These are phyloP conservation scores for Collybiopsis confluens DNA, from an alignment of 768 basidiomycete species.

Conservation along the genomic window DNA sequence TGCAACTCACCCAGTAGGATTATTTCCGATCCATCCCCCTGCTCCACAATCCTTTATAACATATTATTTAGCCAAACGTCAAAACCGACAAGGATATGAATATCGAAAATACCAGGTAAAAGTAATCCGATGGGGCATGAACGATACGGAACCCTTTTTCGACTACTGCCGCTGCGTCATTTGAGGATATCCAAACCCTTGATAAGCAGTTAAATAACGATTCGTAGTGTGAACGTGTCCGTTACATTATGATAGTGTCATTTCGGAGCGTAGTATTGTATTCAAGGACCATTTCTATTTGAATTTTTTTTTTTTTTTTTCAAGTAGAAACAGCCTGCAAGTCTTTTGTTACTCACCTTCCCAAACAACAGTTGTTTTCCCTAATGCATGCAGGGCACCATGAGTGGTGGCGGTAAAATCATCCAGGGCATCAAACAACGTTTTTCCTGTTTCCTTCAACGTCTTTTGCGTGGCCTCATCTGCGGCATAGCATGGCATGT, in stretches of 20 bases:
- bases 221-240: too few species aligned
- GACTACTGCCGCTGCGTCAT: slow-evolving; percentile 33
- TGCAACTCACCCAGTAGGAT: slow-evolving; percentile 19
- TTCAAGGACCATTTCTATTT: slow-evolving; percentile 42
- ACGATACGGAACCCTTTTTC: slow-evolving; percentile 38
- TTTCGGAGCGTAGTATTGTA: slow-evolving; percentile 33
- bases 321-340: neutral
- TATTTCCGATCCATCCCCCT: slow-evolving; percentile 40
- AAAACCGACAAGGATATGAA: slow-evolving; percentile 11
- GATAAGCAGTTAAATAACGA: neutral
- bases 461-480: slow-evolving; percentile 58
- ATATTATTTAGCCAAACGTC: neutral
- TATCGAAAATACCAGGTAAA: slow-evolving; percentile 43
- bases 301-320: neutral
- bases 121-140: slow-evolving; percentile 47
- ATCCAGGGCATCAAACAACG: slow-evolving; percentile 60
- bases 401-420: slow-evolving; percentile 61
- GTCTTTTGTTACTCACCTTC: slow-evolving; percentile 41
- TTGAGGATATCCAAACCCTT: slow-evolving; percentile 45
- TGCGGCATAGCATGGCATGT: slow-evolving; percentile 57
- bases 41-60: slow-evolving; percentile 43
- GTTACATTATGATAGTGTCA: slow-evolving; percentile 41
- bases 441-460: slow-evolving; percentile 44
- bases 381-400: slow-evolving; percentile 41
- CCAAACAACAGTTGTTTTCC: slow-evolving; percentile 82